Evolutionary conservation across 163 green algal species (phyloP).

Genomic region (Prototheca stagnorum): DNA sequence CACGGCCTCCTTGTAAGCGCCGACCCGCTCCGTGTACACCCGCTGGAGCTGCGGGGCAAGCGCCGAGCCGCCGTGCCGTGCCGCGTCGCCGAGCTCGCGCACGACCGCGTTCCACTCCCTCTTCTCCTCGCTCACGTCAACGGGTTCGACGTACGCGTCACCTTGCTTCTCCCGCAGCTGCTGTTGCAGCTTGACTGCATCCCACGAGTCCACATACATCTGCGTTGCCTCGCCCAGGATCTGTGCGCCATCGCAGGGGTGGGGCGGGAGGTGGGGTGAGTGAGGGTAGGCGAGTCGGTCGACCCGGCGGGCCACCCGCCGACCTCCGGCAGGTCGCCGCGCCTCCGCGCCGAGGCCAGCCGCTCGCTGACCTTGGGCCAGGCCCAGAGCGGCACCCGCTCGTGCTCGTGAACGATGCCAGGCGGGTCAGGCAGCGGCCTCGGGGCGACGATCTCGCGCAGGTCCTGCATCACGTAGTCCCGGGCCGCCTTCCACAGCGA

Average conservation of each 20-base stretch:
- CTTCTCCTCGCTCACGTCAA: too few relatives aligned
- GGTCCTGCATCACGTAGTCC: neutral
- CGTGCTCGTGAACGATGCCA: too few relatives aligned
- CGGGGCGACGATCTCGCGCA: neutral
- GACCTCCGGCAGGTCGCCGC: too few relatives aligned
- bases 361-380: neutral
- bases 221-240: neutral
- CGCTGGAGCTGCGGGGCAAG: conserved; percentile 9
- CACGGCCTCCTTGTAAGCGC: conserved; percentile 11
- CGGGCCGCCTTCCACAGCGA: neutral
- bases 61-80: conserved; percentile 2
- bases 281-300: too few relatives aligned
- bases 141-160: neutral
- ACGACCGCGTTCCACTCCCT: too few relatives aligned
- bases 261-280: too few relatives aligned
- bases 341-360: neutral
- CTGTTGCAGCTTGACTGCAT: conserved; percentile 6
- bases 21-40: conserved; percentile 8
- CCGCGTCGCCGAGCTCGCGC: conserved; percentile 1
- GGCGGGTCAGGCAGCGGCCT: neutral
- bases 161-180: neutral
- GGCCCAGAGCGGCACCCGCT: too few relatives aligned
- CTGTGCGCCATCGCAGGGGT: too few relatives aligned
- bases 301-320: too few relatives aligned
- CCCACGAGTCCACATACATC: conserved; percentile 14